phyloP scores from a whole-genome alignment of 768 basidiomycete species.

The Leccinum rimulosum region DNA sequence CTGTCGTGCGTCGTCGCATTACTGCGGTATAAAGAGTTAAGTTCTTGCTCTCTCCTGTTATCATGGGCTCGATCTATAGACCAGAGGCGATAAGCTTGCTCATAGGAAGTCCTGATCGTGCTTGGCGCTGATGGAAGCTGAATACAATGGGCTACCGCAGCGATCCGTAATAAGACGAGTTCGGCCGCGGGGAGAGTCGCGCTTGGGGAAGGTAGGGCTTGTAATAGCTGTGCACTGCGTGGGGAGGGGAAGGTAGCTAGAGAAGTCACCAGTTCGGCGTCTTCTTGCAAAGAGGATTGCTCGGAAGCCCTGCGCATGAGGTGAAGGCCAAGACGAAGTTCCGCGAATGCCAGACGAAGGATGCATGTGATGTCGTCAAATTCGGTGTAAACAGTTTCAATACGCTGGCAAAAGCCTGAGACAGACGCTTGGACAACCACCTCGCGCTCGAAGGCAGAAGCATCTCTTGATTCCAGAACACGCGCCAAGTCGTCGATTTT shows the following conservation, averaged over 20 bases:
- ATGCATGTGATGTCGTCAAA: conserved; percentile 69
- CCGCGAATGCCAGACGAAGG: conserved; percentile 61
- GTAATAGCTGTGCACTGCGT: conserved; percentile 39
- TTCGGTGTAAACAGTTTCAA: conserved; percentile 64
- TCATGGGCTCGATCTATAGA: conserved; percentile 72
- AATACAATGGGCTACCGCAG: conserved; percentile 35
- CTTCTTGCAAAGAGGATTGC: conserved; percentile 17
- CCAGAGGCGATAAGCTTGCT: conserved; percentile 80
- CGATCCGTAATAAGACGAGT: conserved; percentile 42
- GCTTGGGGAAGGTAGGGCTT: conserved; percentile 18
- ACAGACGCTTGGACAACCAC: conserved; percentile 77
- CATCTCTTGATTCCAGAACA: conserved; percentile 36
- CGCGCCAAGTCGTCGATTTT: conserved; percentile 51
- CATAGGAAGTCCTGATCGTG: conserved; percentile 52
- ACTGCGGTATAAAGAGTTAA: conserved; percentile 74
- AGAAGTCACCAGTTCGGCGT: conserved; percentile 26
- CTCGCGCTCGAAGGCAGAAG: conserved; percentile 52
- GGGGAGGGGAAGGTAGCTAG: conserved; percentile 57
- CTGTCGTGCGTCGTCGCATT: conserved; percentile 52
- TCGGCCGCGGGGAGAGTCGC: conserved; percentile 24
- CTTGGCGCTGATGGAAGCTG: conserved; percentile 6
- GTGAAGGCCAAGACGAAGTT: conserved; percentile 72
- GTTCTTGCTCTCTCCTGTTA: conserved; percentile 57
- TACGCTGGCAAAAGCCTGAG: conserved; percentile 69
- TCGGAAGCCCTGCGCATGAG: conserved; percentile 37